phyloP scores from a whole-genome alignment of 139 green algal genomes.

The Raphidocelis subcapitata region DNA sequence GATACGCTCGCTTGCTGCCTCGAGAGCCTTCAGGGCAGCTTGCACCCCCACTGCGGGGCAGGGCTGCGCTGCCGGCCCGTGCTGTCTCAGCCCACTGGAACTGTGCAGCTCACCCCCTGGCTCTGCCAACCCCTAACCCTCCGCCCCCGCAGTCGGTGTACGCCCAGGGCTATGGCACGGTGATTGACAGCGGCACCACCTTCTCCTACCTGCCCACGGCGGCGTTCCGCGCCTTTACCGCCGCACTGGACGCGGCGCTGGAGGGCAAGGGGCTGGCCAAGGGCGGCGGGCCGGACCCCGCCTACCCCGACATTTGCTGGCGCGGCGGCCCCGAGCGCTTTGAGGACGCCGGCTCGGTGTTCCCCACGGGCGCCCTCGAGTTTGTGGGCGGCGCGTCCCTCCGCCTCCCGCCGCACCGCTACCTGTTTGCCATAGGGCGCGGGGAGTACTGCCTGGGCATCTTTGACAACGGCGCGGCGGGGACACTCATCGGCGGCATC shows the following conservation, averaged over 20 bases:
- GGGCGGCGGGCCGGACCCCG: slow-evolving; percentile 45
- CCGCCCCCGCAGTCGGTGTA: slow-evolving; percentile 2
- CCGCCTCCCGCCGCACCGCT: slow-evolving; percentile 72
- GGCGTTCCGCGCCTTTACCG: slow-evolving; percentile 64
- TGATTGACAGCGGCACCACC: slow-evolving; percentile 95
- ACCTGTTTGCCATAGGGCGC: slow-evolving; percentile 77
- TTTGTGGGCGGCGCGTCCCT: slow-evolving; percentile 57
- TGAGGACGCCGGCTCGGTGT: slow-evolving; percentile 49
- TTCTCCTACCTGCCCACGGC: slow-evolving; percentile 90
- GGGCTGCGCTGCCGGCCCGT: no score
- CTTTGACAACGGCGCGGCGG: slow-evolving; percentile 81
- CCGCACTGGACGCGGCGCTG: slow-evolving; percentile 26
- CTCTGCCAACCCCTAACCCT: no score
- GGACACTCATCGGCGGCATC: slow-evolving; percentile 87
- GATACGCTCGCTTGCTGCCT: no score
- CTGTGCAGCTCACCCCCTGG: no score
- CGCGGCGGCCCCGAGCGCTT: slow-evolving; percentile 43
- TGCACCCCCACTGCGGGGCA: no score
- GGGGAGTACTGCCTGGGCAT: slow-evolving; percentile 89
- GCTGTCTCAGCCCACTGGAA: no score
- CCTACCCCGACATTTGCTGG: slow-evolving; percentile 90
- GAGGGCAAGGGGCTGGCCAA: slow-evolving; percentile 32
- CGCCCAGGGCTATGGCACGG: slow-evolving; percentile 75
- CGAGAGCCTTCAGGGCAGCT: no score
- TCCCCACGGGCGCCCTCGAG: slow-evolving; percentile 65